Base-by-base conservation (phyloP, 306 rosid genomes). In the Sophora flavescens region DNA sequence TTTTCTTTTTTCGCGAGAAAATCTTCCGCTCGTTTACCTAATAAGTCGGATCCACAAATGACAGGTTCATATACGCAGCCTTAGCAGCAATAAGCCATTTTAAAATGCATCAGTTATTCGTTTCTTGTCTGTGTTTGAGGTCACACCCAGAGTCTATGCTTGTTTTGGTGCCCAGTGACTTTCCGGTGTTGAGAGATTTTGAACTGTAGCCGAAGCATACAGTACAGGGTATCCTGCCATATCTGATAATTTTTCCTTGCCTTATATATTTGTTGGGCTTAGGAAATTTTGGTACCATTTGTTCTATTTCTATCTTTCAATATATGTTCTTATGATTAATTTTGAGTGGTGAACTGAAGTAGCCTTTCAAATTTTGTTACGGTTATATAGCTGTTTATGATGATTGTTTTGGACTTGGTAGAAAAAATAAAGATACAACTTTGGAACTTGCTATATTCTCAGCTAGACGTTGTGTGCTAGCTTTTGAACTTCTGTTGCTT, bases 251-350 rank as follows among this genome's bases (percentile, higher is more conserved):
- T n/a, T 17, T 89, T 84, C 93, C 91, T 79, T 88, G 93, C 89
- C 96, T 88, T 61, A 45, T 78, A 17, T 89, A 84, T 90, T 82
- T 89, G 79, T 82, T 84, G 87, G 97, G 93, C 82, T 73, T 72
- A 61, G 97, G 88, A 83, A 88, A 61, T 89, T 89, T 91, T 86
- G 88, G 58, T 82, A 26, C 57, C 18, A 36, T 26, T n/a, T 74
- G 13, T 64, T 72, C 3, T 74, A 54, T 56, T 51, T 45, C 44
- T 26, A 70, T 44, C 53, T 72, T 79, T 26, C 53, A 35, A 32
- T 70, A 30, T 45, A 10, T 81, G 3, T 73, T 63, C 7, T 56
- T 54, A 4, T 65, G 16, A 60, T 70, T 56, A 38, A 45, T 68
- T 51, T 76, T 77, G 70, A 50, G 62, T 65, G 28, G 60, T 80